Percentiles rank a stretch among this genome's conserved stretches.
phyloP scores from a whole-genome alignment of 257 asterid species.

The Dorcoceras hygrometricum region DNA sequence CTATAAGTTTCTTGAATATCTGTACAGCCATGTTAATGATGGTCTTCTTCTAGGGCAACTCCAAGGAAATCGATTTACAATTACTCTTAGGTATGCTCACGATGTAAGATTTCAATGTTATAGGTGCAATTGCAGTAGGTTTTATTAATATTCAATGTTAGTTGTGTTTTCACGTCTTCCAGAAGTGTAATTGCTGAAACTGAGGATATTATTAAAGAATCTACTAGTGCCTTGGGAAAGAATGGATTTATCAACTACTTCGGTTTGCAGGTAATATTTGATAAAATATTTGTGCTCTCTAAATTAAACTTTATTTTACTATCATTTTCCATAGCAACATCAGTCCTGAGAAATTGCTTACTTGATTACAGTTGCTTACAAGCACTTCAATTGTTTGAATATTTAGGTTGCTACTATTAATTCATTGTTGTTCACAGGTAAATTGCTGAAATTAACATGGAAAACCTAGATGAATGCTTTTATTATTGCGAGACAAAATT shows the following conservation, averaged over 20 bases:
- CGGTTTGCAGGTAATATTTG: constrained; percentile 72
- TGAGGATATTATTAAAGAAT: constrained; percentile 65
- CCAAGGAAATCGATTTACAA: constrained; percentile 83
- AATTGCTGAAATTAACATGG: constrained; percentile 22
- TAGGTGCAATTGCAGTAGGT: background rate
- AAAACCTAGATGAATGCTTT: constrained; percentile 9
- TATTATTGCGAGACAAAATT: too few relatives aligned
- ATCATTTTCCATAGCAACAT: background rate
- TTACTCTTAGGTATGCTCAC: constrained; percentile 63
- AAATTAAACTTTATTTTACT: background rate
- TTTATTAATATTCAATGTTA: constrained; percentile 21
- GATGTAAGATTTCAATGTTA: background rate
- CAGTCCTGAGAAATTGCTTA: background rate
- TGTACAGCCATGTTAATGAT: constrained; percentile 74
- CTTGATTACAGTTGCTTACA: background rate
- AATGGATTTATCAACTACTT: constrained; percentile 90
- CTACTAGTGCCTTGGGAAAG: constrained; percentile 68
- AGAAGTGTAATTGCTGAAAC: constrained; percentile 77
- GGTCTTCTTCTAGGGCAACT: constrained; percentile 95
- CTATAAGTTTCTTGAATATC: constrained; percentile 18
- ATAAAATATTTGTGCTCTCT: constrained; percentile 19
- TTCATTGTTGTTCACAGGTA: background rate
- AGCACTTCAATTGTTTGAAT: background rate
- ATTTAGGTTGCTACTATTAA: too few relatives aligned
- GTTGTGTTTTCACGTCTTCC: constrained; percentile 27